Evolutionary conservation across 2,329 filamentous ascomycete genomes (phyloP), one percentile per base, ranked within the genome.

Genomic region (Sclerotinia trifoliorum): DNA sequence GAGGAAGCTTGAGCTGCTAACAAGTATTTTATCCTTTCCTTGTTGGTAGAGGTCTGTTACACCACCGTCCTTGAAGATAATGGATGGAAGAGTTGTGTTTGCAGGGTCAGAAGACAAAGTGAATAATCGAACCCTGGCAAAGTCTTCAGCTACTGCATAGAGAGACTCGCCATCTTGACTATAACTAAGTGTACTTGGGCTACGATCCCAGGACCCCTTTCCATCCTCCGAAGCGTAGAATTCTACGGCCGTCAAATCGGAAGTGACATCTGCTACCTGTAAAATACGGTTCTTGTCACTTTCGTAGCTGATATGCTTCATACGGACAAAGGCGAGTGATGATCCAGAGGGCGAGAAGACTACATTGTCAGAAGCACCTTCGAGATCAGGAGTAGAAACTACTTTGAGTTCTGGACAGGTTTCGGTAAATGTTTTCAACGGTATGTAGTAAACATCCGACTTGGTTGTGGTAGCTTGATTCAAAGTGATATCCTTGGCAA

Each of bases 291-390:
- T 85, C 78, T 90, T 90, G 80, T 96, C 92, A 19, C 89, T 86
- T 78, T 97, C 93, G 76, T 96, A 96, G 67, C 89, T 86, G 62
- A 86, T 83, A 60, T 84, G 84, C 69, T 85, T 84, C 92, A 94
- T 95, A 70, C 90, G 88, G 52, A 92, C 82, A 77, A 96, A 96
- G 1, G 87, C 91, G 29, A 94, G 81, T 70, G 85, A 84, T 44
- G 82, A 84, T 11, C 92, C 90, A 73, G 88, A 84, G 2, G 86
- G 86, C 4, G 91, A 93, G 79, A 96, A 96, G 0, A 85, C 83
- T 19, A 0, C 92, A 1, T 32, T 51, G 5, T 61, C 58, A 1
- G 73, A 75, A 44, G 71, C 71, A 24, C 74, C 74, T 56, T 73
- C 68, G n/a, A 74, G 67, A 6, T 63, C 57, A 5, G 73, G 73